phyloP scores from a whole-genome alignment of 2,329 filamentous ascomycete species.

The Teratosphaeria destructans region DNA sequence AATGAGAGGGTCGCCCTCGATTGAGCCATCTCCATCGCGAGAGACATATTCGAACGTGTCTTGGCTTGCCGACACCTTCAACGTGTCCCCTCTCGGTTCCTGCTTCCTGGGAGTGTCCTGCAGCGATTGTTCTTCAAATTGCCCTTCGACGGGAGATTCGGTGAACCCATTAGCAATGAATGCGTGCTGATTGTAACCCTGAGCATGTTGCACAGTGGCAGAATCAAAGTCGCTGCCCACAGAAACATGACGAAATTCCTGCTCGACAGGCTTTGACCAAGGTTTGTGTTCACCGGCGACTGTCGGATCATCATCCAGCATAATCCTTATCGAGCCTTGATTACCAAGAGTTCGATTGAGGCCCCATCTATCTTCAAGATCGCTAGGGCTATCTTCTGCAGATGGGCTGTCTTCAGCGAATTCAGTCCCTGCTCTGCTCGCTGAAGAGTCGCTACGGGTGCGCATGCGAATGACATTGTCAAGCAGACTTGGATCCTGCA shows the following conservation, averaged over 20 bases:
- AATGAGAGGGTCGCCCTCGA: conserved; percentile 10
- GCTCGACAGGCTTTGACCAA: conserved; percentile 12
- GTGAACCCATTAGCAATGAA: conserved; percentile 14
- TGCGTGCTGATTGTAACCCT: conserved; percentile 13
- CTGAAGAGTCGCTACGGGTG: conserved; percentile 18
- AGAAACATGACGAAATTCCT: conserved; percentile 6
- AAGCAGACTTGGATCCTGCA: conserved; percentile 18
- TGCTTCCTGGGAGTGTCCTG: conserved; percentile 20
- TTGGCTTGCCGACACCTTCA: conserved; percentile 11
- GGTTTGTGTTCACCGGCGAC: conserved; percentile 8
- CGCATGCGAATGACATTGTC: conserved; percentile 26
- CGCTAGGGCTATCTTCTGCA: conserved; percentile 14
- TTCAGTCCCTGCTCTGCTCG: conserved; percentile 20
- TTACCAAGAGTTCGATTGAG: conserved; percentile 13
- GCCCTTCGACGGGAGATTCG: conserved; percentile 11
- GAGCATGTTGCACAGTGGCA: conserved; percentile 4
- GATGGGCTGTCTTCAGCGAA: conserved; percentile 24
- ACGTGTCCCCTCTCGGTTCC: conserved; percentile 13
- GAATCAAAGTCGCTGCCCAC: not conserved
- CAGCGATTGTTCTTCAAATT: conserved; percentile 8
- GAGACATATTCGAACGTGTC: not conserved
- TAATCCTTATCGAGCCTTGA: conserved; percentile 26
- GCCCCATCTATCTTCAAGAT: conserved; percentile 17
- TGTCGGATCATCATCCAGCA: conserved; percentile 22
- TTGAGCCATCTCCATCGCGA: conserved; percentile 3